Base-by-base conservation (phyloP, 2,329 filamentous ascomycete species). In the Aplosporella prunicola region DNA sequence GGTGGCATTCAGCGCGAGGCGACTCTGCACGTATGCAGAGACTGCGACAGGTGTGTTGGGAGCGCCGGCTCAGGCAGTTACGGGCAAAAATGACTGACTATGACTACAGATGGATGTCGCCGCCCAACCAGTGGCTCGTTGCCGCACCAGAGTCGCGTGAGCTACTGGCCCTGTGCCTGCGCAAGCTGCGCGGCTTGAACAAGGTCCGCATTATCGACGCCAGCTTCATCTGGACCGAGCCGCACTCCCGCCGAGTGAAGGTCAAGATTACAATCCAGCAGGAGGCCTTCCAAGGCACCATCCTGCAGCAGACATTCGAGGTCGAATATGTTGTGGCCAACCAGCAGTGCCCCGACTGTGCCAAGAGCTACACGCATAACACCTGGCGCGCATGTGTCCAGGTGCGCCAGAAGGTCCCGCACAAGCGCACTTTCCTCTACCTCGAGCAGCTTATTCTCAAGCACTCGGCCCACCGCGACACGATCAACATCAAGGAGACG, bases 401-500 rank as follows among this genome's bases (percentile, higher is more conserved):
- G 66, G 86, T 98, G 39, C 80, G 91, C 45, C 91, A 98, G 60
- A 95, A 96, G 66, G 91, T 98, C 25, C 77, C 84, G 5, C 91
- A 98, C 67, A 98, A 96, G 76, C 73, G 91, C 51, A 84, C 80
- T 1, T 85, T 85, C 60, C 61, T 85, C 41, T 83, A 75, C 56
- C 77, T 96, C 23, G 91, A 96, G 62, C 89, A 98, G 68, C 72
- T 96, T 40, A 93, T 98, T 50, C 70, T 98, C 50, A 96, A 95
- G 69, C 87, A 96, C 59, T 76, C 76, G 39, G 91, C 89, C 4
- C 88, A 94, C 60, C 76, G 78, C 47, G 88, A 98, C 49, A 91
- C 89, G 1, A 88, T 95, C 63, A 98, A 96, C 60, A 98, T 98
- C 65, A 95, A 93, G 58, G 91, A 98, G 64, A 83, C 85, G 18